Percentiles rank a stretch among this genome's conserved stretches.
Evolutionary conservation across 177 flowering plant species (phyloP).

Genomic region (Vitis hybrid): DNA sequence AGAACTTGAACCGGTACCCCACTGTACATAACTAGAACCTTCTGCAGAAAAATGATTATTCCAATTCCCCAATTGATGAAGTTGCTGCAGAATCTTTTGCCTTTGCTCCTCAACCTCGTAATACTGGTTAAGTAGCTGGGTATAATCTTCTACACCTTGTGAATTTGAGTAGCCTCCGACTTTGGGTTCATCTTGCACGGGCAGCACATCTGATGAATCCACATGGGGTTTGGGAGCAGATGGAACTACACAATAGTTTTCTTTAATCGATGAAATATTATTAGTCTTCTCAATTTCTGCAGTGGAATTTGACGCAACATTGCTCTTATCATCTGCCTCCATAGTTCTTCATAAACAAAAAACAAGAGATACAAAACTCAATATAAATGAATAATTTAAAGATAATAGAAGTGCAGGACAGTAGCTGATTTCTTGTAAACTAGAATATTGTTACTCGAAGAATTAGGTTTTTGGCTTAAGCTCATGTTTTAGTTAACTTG

Average conservation of each 20-base stretch:
- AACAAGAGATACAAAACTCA: not conserved
- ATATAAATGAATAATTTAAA: not conserved
- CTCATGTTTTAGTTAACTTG: too few species aligned
- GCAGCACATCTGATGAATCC: conserved; percentile 15
- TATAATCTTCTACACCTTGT: conserved; percentile 43
- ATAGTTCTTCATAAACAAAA: conserved; percentile 12
- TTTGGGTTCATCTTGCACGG: conserved; percentile 21
- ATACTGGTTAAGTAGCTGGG: conserved; percentile 48
- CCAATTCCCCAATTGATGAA: conserved; percentile 53
- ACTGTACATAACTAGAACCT: conserved; percentile 24
- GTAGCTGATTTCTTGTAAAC: too few species aligned
- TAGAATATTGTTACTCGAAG: too few species aligned
- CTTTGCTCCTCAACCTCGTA: conserved; percentile 76
- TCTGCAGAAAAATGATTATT: conserved; percentile 32
- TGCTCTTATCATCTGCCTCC: conserved; percentile 22
- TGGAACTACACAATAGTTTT: conserved; percentile 20
- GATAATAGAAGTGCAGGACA: too few species aligned
- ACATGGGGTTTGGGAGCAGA: conserved; percentile 11
- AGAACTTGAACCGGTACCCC: conserved; percentile 27
- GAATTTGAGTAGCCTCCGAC: conserved; percentile 17
- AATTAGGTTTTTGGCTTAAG: too few species aligned
- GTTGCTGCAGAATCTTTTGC: conserved; percentile 53
- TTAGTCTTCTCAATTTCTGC: conserved; percentile 23
- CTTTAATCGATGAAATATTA: conserved; percentile 20
- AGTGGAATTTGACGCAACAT: conserved; percentile 11